These are phyloP conservation scores for Xylaria scruposa DNA, from an alignment of 495 filamentous ascomycete species.

Conservation along the genomic window DNA sequence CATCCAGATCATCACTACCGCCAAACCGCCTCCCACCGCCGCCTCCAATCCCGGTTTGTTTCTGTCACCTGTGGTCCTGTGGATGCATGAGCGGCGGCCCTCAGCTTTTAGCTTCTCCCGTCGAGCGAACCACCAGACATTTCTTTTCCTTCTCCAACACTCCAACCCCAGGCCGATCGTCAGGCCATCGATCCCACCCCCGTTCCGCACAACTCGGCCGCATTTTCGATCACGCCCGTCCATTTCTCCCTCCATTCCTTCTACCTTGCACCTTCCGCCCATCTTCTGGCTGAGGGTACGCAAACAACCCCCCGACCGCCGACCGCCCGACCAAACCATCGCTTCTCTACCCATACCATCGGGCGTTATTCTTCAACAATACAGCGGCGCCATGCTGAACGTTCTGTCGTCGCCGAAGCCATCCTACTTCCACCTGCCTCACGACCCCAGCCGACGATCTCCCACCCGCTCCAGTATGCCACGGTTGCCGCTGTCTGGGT, in stretches of 20 bases:
- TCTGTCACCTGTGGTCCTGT: constrained; percentile 19
- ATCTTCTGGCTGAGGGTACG: not conserved
- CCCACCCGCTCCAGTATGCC: constrained; percentile 72
- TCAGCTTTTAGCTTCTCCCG: constrained; percentile 20
- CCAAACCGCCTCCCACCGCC: constrained; percentile 21
- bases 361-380: constrained; percentile 11
- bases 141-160: not conserved
- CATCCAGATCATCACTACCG: constrained; percentile 25
- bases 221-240: constrained; percentile 20
- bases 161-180: constrained; percentile 20
- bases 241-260: constrained; percentile 19
- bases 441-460: constrained; percentile 72
- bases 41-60: constrained; percentile 21
- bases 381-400: constrained; percentile 52
- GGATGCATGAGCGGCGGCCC: constrained; percentile 22
- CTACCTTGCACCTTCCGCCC: constrained; percentile 1
- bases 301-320: not conserved
- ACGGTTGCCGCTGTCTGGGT: not conserved
- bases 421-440: constrained; percentile 77
- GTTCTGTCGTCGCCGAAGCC: constrained; percentile 61
- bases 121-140: constrained; percentile 12
- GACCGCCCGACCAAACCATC: not conserved
- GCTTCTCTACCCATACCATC: not conserved
- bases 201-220: constrained; percentile 28
- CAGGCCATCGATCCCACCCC: constrained; percentile 24